Conservation (phyloP, 2,329 filamentous ascomycete species). For the Exophiala sp. region DNA sequence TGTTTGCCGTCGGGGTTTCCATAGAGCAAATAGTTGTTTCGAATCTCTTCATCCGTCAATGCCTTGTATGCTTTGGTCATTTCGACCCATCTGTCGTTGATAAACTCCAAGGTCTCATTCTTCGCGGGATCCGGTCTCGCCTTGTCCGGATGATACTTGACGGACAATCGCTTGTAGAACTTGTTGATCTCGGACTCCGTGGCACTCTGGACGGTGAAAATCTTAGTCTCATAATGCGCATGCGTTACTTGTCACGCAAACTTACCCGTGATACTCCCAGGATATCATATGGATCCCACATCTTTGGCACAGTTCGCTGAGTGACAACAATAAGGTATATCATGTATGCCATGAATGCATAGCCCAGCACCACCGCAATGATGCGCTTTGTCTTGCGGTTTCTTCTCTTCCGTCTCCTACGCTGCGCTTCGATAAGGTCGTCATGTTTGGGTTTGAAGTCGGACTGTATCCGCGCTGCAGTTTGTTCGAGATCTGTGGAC, state of each 20-base stretch:
- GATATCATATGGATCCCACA: constrained; percentile 97
- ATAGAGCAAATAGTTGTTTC: constrained; percentile 93
- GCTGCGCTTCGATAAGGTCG: constrained; percentile 74
- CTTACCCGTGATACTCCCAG: constrained; percentile 74
- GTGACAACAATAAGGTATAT: constrained; percentile 81
- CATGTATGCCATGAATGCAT: constrained; percentile 82
- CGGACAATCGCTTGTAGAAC: constrained; percentile 78
- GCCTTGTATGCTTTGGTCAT: constrained; percentile 97
- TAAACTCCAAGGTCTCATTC: constrained; percentile 78
- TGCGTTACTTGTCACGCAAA: constrained; percentile 5
- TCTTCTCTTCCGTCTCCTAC: constrained; percentile 80
- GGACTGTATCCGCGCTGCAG: constrained; percentile 74
- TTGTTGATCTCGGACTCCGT: constrained; percentile 88
- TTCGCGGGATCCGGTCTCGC: constrained; percentile 72
- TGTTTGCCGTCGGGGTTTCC: constrained; percentile 98
- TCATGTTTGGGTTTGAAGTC: constrained; percentile 76
- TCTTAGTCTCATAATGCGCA: neutral
- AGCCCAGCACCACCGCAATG: constrained; percentile 68
- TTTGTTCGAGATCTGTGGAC: constrained; percentile 61
- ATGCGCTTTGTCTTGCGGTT: constrained; percentile 83
- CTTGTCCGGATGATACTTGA: constrained; percentile 91
- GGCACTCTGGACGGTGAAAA: constrained; percentile 46
- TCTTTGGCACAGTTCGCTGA: constrained; percentile 62
- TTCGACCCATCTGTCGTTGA: constrained; percentile 88
- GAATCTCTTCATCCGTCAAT: constrained; percentile 91